Evolutionary conservation across 2,329 filamentous ascomycete genomes (phyloP).

Genomic region (Penicillium freii): DNA sequence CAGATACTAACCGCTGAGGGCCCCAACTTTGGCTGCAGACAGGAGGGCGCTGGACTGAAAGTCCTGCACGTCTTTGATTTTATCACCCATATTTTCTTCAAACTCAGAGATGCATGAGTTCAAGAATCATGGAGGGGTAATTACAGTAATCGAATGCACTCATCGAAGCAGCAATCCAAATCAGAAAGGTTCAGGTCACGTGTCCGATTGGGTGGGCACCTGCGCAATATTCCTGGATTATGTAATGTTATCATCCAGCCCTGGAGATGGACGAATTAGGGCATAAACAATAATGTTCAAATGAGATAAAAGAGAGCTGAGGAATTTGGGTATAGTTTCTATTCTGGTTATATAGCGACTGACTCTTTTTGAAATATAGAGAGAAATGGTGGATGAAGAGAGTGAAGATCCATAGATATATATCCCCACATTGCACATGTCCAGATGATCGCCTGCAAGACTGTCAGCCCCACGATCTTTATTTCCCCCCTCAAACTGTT

Average conservation of each 20-base stretch:
- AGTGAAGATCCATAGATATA: background rate
- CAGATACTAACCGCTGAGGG: slow-evolving; percentile 53
- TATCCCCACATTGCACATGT: background rate
- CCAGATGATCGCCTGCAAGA: background rate
- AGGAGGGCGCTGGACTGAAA: slow-evolving; percentile 23
- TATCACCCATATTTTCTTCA: slow-evolving; percentile 30
- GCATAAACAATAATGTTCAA: background rate
- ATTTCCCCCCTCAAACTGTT: background rate
- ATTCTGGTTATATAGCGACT: background rate
- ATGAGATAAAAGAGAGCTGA: no score
- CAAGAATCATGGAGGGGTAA: slow-evolving; percentile 2
- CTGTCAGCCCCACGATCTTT: background rate
- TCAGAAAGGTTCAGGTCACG: slow-evolving; percentile 9
- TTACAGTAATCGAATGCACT: background rate
- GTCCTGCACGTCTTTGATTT: slow-evolving; percentile 15
- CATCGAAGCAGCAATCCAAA: slow-evolving; percentile 1
- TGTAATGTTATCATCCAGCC: slow-evolving; percentile 6
- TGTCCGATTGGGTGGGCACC: no score
- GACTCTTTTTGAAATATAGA: background rate
- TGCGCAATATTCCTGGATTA: slow-evolving; percentile 9
- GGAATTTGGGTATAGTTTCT: background rate
- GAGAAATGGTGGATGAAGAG: background rate
- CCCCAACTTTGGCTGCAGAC: slow-evolving; percentile 58
- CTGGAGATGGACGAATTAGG: background rate
- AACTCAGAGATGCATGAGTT: slow-evolving; percentile 7